Percentiles rank a stretch among this genome's conserved stretches.
These are phyloP conservation scores for Tilletiaria anomala DNA, from an alignment of 1,284 basidiomycete species.

Conservation along the genomic window DNA sequence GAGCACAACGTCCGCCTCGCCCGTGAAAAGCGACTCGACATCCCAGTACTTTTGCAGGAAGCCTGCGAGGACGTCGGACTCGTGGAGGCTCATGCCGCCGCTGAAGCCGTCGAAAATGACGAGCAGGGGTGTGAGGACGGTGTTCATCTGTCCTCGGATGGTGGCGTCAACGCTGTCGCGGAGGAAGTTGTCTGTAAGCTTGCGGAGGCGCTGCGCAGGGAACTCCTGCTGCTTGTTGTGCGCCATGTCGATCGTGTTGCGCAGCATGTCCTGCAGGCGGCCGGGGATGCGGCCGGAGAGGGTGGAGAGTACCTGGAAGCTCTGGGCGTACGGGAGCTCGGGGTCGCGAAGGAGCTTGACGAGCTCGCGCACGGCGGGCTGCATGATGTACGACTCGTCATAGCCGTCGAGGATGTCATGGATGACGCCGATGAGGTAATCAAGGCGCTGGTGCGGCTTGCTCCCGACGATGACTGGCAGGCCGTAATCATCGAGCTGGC, in stretches of 20 bases:
- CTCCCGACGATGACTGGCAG: constrained; percentile 70
- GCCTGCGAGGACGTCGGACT: constrained; percentile 58
- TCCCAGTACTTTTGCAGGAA: constrained; percentile 62
- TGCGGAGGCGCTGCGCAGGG: constrained; percentile 66
- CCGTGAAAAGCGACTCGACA: constrained; percentile 84
- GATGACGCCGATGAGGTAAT: constrained; percentile 61
- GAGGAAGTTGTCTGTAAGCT: constrained; percentile 68
- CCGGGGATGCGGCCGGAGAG: constrained; percentile 84
- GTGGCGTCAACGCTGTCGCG: constrained; percentile 55
- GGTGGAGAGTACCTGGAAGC: constrained; percentile 67
- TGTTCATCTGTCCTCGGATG: constrained; percentile 29
- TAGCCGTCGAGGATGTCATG: constrained; percentile 56
- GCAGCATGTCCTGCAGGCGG: constrained; percentile 59
- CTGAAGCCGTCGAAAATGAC: constrained; percentile 69
- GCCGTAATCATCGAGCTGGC: constrained; percentile 53
- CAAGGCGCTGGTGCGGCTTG: constrained; percentile 79
- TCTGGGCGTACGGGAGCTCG: constrained; percentile 79
- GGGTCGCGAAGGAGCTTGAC: constrained; percentile 62
- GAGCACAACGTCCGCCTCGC: constrained; percentile 75
- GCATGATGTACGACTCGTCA: constrained; percentile 45
- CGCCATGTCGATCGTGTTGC: constrained; percentile 61
- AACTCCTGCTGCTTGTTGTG: constrained; percentile 63
- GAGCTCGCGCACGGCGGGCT: constrained; percentile 65
- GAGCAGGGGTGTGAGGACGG: constrained; percentile 57
- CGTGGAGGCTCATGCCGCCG: constrained; percentile 72